Percentiles rank a stretch among this genome's conserved stretches.
phyloP scores from a whole-genome alignment of 2,329 filamentous ascomycete species.

The Colletotrichum gloeosporioides region DNA sequence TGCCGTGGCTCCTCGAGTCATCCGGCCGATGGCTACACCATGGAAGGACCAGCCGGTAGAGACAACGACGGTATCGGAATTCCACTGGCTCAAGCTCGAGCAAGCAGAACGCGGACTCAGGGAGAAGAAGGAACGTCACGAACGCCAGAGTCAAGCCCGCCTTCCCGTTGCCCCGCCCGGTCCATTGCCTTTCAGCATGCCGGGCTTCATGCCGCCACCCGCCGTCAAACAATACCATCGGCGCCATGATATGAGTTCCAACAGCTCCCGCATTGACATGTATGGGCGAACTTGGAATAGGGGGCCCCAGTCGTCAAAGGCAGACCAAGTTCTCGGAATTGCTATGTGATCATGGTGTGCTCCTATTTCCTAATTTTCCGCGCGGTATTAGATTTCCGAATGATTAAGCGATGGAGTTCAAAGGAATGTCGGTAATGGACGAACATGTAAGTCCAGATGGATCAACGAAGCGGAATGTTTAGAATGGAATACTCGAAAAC shows the following conservation, averaged over 20 bases:
- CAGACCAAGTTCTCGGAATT: conserved; percentile 9
- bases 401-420: background rate
- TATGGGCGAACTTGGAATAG: background rate
- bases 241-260: background rate
- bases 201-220: background rate
- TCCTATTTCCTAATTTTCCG: background rate
- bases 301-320: background rate
- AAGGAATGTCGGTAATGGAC: background rate
- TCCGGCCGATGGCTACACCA: conserved; percentile 17
- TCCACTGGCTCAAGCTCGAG: conserved; percentile 11
- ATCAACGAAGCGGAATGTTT: background rate
- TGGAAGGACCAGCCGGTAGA: conserved; percentile 11
- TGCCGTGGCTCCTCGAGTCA: background rate
- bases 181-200: background rate
- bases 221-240: background rate
- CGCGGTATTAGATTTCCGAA: background rate
- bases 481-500: background rate
- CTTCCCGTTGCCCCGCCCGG: background rate
- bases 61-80: background rate
- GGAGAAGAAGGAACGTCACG: background rate
- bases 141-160: background rate
- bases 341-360: background rate
- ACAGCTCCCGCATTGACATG: background rate
- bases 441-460: background rate
- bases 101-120: background rate